Conservation (phyloP, 108 stramenopile species). For the Nannochloropsis salina region DNA sequence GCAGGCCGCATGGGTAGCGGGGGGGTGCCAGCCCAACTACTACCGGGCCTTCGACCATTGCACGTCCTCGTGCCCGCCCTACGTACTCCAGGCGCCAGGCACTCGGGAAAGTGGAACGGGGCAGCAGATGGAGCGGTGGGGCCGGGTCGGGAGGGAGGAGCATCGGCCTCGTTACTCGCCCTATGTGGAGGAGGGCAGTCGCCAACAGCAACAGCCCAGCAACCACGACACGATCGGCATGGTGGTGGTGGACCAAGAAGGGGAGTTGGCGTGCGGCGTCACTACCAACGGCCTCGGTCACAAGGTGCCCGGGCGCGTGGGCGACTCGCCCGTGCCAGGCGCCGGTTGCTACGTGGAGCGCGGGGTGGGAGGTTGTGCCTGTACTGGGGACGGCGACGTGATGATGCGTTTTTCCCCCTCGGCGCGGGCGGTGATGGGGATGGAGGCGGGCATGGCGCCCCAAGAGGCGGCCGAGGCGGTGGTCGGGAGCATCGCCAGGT, state of each 20-base stretch:
- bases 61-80: background rate
- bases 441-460: slow-evolving; percentile 40
- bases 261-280: slow-evolving; percentile 48
- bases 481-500: slow-evolving; percentile 26
- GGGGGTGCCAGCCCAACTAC: slow-evolving; percentile 52
- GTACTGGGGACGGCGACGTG: slow-evolving; percentile 54
- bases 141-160: background rate
- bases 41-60: slow-evolving; percentile 36
- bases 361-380: slow-evolving; percentile 47
- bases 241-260: slow-evolving; percentile 39
- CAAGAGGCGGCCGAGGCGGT: slow-evolving; percentile 35
- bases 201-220: background rate
- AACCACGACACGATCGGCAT: slow-evolving; percentile 57
- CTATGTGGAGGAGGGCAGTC: background rate
- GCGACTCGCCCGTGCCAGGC: slow-evolving; percentile 45
- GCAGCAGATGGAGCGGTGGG: background rate
- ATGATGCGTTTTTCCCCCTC: slow-evolving; percentile 56
- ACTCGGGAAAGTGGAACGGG: background rate
- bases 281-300: slow-evolving; percentile 52
- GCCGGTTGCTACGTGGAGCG: slow-evolving; percentile 54
- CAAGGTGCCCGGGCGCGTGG: slow-evolving; percentile 49
- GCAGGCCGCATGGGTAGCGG: slow-evolving; percentile 32
- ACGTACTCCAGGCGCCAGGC: background rate
- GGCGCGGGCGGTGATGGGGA: slow-evolving; percentile 44
- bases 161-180: background rate